These are phyloP conservation scores for Colletotrichum caudatum DNA, from an alignment of 2,329 filamentous ascomycete species.

Conservation along the genomic window DNA sequence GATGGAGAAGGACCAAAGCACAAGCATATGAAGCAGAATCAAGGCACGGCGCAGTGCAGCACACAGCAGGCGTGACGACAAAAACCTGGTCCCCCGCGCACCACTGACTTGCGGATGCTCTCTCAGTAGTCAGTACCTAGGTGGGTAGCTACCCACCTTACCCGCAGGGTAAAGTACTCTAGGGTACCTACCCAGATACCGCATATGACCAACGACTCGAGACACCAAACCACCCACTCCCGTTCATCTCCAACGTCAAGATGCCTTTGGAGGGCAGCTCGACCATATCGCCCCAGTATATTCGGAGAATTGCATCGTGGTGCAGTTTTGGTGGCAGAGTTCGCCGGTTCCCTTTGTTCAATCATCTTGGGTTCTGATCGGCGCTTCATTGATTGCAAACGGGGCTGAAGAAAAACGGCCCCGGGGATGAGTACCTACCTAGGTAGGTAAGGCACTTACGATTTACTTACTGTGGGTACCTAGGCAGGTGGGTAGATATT, in stretches of 20 bases:
- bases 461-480: neutral
- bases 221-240: neutral
- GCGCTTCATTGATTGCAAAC: neutral
- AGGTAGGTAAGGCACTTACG: neutral
- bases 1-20: neutral
- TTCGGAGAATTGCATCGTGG: neutral
- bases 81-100: neutral
- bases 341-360: neutral
- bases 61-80: neutral
- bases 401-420: neutral
- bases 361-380: neutral
- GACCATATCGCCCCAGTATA: neutral
- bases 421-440: neutral
- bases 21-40: neutral
- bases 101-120: neutral
- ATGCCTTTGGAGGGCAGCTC: neutral
- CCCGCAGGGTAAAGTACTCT: too few species aligned
- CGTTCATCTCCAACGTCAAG: neutral
- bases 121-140: neutral
- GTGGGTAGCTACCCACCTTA: too few species aligned
- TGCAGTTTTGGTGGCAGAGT: neutral
- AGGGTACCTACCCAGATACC: neutral
- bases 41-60: neutral
- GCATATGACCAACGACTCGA: neutral
- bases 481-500: neutral